Evolutionary conservation across 2,329 filamentous ascomycete genomes (phyloP), one percentile per base, ranked within the genome.

Genomic region (Monilinia aucupariae): DNA sequence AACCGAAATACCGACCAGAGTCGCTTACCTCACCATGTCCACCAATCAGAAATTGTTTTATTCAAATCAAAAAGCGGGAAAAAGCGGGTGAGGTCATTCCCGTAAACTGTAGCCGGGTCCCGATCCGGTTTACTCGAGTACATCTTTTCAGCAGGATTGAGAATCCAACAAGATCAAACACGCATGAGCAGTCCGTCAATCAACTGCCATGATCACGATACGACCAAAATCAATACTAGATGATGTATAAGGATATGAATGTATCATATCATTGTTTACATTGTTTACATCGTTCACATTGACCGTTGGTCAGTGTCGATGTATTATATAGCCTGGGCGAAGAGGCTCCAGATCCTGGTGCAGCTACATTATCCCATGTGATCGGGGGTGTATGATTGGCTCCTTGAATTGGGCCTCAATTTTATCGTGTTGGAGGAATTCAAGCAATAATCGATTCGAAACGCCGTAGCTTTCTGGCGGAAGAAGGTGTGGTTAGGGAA

Each of bases 51-150:
- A 20, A n/a, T 49, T 22, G 34, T 56, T 48, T 37, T 55, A 55
- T 62, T 55, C 39, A 62, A 62, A 62, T 62, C 59, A 62, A 25
- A 37, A 39, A 43, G 32, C 59, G 49, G 59, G n/a, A 55, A 62
- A 62, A 62, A 50, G 54, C 59, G 59, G 59, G 34, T 53, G 59
- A 60, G 45, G 45, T 58, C 58, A 62, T 62, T 62, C 43, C 52
- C 60, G 52, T 27, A 34, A 61, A 7, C 4, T 45, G 39, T 34
- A 54, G 43, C 52, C 37, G 32, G 22, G 34, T 54, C 39, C 59
- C 25, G 25, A 34, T 43, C 2, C 30, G 15, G 12, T 54, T 41
- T n/a, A 20, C 37, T 52, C 17, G 8, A 32, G 34, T 51, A 7
- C 37, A 34, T 9, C 39, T 8, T n/a, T n/a, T n/a, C n/a, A n/a